These are phyloP conservation scores for Thraustochytrium sp. DNA, from an alignment of 352 stramenopile genomes.

Conservation along the genomic window DNA sequence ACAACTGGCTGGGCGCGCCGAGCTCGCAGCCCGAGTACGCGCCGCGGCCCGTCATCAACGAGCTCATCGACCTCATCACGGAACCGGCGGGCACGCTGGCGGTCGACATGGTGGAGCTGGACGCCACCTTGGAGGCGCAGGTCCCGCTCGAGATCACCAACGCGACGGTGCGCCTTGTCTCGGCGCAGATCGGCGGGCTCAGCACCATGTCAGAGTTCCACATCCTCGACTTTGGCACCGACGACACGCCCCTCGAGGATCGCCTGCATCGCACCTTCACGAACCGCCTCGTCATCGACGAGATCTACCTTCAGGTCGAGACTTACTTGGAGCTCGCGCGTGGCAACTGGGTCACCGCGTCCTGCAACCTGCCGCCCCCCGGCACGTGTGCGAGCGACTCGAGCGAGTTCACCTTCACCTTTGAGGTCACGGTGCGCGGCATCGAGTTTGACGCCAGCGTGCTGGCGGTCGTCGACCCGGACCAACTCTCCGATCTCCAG, in stretches of 20 bases:
- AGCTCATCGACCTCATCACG: slow-evolving; percentile 26
- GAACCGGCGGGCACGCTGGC: slow-evolving; percentile 1
- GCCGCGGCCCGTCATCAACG: background rate
- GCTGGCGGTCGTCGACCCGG: background rate
- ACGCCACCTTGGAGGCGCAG: background rate
- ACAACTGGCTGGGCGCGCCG: background rate
- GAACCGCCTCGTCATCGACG: slow-evolving; percentile 11
- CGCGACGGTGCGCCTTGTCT: background rate
- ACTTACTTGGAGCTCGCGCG: background rate
- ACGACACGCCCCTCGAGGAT: background rate
- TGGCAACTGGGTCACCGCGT: slow-evolving; percentile 32
- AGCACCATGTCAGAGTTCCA: slow-evolving; percentile 21
- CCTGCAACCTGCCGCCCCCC: background rate
- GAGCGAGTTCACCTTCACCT: slow-evolving; percentile 4
- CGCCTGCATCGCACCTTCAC: background rate
- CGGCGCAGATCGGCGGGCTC: background rate
- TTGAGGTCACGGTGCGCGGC: background rate
- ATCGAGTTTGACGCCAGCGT: background rate
- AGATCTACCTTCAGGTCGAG: background rate
- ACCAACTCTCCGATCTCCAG: background rate
- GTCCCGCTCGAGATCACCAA: background rate
- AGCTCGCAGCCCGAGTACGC: background rate
- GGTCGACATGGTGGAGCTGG: background rate
- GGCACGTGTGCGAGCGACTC: background rate
- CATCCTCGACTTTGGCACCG: background rate